Conservation (phyloP, 164 flowering plant genomes). For the Stephania yunnanensis region DNA sequence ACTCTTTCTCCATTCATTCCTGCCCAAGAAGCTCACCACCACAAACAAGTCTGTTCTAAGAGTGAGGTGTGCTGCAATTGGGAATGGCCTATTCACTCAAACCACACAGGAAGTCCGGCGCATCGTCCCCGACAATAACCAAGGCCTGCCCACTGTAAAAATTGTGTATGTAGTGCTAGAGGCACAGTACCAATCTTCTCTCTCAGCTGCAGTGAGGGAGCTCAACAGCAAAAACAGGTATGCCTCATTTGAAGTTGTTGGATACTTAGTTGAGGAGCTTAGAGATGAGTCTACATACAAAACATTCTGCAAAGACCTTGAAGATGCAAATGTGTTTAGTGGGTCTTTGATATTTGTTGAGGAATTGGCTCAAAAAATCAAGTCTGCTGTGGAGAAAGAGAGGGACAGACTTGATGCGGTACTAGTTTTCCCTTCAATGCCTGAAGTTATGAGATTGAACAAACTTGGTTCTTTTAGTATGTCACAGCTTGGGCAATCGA, state of each 20-base stretch:
- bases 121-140: slow-evolving; percentile 56
- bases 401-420: slow-evolving; percentile 95
- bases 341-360: slow-evolving; percentile 97
- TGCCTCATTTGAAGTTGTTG: slow-evolving; percentile 81
- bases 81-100: slow-evolving; percentile 95
- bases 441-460: slow-evolving; percentile 96
- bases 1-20: slow-evolving; percentile 62
- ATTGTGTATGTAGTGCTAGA: slow-evolving; percentile 93
- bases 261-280: slow-evolving; percentile 97
- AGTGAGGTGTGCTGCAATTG: slow-evolving; percentile 61
- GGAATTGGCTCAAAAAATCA: slow-evolving; percentile 87
- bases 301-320: slow-evolving; percentile 73
- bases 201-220: slow-evolving; percentile 65
- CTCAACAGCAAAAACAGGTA: slow-evolving; percentile 41
- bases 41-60: slow-evolving; percentile 25
- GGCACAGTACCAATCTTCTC: slow-evolving; percentile 93
- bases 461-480: slow-evolving; percentile 94
- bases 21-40: slow-evolving; percentile 47
- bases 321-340: slow-evolving; percentile 87
- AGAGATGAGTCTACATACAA: slow-evolving; percentile 57
- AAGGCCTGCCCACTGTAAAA: slow-evolving; percentile 68
- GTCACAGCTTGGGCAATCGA: slow-evolving; percentile 96
- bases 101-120: slow-evolving; percentile 84
- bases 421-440: slow-evolving; percentile 98
- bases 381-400: slow-evolving; percentile 85